These are phyloP conservation scores for Torulaspora gathmanii DNA, from an alignment of 805 yeast genomes.

Conservation along the genomic window DNA sequence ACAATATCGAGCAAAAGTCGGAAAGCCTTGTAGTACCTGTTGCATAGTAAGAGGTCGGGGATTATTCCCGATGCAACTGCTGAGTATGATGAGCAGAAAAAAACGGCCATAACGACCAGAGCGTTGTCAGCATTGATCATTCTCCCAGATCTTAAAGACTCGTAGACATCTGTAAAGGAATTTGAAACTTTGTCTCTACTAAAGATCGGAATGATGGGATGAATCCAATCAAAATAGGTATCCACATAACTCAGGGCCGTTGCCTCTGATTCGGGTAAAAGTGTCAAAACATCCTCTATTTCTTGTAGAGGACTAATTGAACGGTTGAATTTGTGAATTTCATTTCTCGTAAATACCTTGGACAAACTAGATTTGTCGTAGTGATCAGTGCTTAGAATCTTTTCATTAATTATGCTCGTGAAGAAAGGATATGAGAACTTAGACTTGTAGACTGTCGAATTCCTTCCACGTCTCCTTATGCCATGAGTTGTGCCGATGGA, in stretches of 20 bases:
- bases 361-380: slow-evolving; percentile 9
- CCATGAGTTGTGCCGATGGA: background rate
- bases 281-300: slow-evolving; percentile 16
- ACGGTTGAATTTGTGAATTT: slow-evolving; percentile 20
- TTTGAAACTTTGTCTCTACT: slow-evolving; percentile 9
- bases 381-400: slow-evolving; percentile 14
- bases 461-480: slow-evolving; percentile 2
- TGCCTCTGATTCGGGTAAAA: slow-evolving; percentile 18
- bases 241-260: slow-evolving; percentile 18
- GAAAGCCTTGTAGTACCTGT: slow-evolving; percentile 25
- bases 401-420: slow-evolving; percentile 22
- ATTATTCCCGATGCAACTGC: slow-evolving; percentile 26
- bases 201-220: slow-evolving; percentile 30
- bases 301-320: slow-evolving; percentile 7
- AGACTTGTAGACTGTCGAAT: slow-evolving; percentile 17
- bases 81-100: slow-evolving; percentile 26
- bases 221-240: slow-evolving; percentile 22
- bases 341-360: slow-evolving; percentile 19
- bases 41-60: slow-evolving; percentile 22
- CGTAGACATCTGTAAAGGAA: slow-evolving; percentile 10
- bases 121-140: slow-evolving; percentile 12
- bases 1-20: slow-evolving; percentile 16
- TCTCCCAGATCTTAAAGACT: slow-evolving; percentile 1
- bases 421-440: slow-evolving; percentile 29
- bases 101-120: slow-evolving; percentile 20